phyloP scores from a whole-genome alignment of 2,329 filamentous ascomycete species.

The Alternaria triticina region DNA sequence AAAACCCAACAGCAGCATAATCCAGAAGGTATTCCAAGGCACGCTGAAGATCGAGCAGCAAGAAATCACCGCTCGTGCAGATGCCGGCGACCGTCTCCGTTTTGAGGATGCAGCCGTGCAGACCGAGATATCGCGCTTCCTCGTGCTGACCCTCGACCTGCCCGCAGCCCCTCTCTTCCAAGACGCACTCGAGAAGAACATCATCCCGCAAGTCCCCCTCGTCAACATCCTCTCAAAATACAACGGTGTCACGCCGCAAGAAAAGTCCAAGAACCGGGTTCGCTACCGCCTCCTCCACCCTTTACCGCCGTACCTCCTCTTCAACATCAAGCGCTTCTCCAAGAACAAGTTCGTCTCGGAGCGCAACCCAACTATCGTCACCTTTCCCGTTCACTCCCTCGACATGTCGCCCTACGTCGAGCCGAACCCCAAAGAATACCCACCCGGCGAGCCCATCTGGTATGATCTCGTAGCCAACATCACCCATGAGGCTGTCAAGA shows the following conservation, averaged over 20 bases:
- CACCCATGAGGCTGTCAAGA: slow-evolving; percentile 81
- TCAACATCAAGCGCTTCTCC: slow-evolving; percentile 97
- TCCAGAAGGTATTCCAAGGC: slow-evolving; percentile 94
- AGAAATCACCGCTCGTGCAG: slow-evolving; percentile 88
- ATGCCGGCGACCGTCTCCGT: slow-evolving; percentile 83
- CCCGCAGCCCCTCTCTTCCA: slow-evolving; percentile 94
- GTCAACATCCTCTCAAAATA: slow-evolving; percentile 82
- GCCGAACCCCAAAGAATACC: slow-evolving; percentile 75
- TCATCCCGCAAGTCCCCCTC: slow-evolving; percentile 91
- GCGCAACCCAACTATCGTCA: slow-evolving; percentile 97
- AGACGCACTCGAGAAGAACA: slow-evolving; percentile 91
- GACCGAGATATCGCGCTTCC: slow-evolving; percentile 77
- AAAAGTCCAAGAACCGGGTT: slow-evolving; percentile 85
- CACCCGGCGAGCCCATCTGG: slow-evolving; percentile 81
- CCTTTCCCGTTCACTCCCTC: slow-evolving; percentile 83
- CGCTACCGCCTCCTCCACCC: slow-evolving; percentile 90
- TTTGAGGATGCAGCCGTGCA: slow-evolving; percentile 93
- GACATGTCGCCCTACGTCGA: slow-evolving; percentile 92
- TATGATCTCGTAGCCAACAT: slow-evolving; percentile 98
- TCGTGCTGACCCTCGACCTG: slow-evolving; percentile 91
- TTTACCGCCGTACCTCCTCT: slow-evolving; percentile 85
- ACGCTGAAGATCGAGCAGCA: slow-evolving; percentile 91
- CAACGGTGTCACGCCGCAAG: slow-evolving; percentile 84
- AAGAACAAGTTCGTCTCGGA: slow-evolving; percentile 96
- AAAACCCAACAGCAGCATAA: slow-evolving; percentile 81